phyloP scores from a whole-genome alignment of 371 early-diverging fungal species.

The Lichtheimia ramosa region DNA sequence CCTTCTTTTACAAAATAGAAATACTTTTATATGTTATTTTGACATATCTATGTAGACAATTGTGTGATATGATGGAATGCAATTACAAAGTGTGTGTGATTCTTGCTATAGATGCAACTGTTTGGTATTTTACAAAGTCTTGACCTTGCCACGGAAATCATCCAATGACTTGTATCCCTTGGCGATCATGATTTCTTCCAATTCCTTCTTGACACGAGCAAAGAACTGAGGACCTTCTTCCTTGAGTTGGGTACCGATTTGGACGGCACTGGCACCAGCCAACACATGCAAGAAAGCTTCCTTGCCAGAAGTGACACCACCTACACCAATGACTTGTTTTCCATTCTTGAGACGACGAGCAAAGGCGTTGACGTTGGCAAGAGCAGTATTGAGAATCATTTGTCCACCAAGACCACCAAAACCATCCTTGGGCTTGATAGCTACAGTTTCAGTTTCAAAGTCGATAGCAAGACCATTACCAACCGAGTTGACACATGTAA shows the following conservation, averaged over 20 bases:
- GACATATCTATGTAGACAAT: no score
- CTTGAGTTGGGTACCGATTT: constrained; percentile 46
- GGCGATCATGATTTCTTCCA: constrained; percentile 43
- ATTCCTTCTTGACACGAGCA: constrained; percentile 46
- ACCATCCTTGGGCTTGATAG: constrained; percentile 53
- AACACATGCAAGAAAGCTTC: constrained; percentile 51
- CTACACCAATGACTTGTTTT: constrained; percentile 53
- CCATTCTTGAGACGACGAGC: constrained; percentile 35
- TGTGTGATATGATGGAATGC: no score
- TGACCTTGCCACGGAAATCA: constrained; percentile 57
- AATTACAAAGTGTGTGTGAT: no score
- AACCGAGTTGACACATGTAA: constrained; percentile 53
- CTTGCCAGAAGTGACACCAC: constrained; percentile 50
- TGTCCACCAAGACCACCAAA: constrained; percentile 54
- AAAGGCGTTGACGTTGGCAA: constrained; percentile 54
- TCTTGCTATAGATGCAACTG: background rate
- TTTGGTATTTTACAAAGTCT: constrained; percentile 40
- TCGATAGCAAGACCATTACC: constrained; percentile 55
- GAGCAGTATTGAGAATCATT: constrained; percentile 45
- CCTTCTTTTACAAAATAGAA: no score
- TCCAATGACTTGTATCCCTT: constrained; percentile 48
- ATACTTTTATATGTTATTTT: no score
- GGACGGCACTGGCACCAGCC: constrained; percentile 52
- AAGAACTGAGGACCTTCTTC: constrained; percentile 48
- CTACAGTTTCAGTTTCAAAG: constrained; percentile 45